A percentile compares a stretch with the other conserved stretches of the same genome.
Conservation (phyloP, 2,329 filamentous ascomycete species). For the Harringtonia aguacate region DNA sequence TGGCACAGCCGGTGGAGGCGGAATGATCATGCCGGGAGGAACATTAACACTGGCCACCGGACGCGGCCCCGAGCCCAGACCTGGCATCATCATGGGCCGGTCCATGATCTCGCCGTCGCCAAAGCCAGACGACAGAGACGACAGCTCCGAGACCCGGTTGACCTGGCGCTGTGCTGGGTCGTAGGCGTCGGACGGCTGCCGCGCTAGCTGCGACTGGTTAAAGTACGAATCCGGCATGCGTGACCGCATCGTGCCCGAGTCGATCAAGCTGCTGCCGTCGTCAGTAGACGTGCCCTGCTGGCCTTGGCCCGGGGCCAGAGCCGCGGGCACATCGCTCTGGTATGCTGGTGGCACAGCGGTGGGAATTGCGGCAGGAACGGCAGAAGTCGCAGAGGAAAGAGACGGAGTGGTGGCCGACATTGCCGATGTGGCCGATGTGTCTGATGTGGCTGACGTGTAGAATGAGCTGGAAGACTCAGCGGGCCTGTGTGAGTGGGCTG, state of each 20-base stretch:
- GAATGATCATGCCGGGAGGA: background rate
- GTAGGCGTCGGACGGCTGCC: slow-evolving; percentile 24
- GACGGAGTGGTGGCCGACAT: no score
- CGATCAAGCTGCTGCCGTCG: background rate
- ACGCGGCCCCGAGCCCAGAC: no score
- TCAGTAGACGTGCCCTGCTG: background rate
- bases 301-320: background rate
- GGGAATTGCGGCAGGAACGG: background rate
- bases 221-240: slow-evolving; percentile 26
- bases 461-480: no score
- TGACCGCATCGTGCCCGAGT: slow-evolving; percentile 20
- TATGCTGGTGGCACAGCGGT: no score
- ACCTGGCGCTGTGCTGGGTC: slow-evolving; percentile 22
- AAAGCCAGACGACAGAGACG: slow-evolving; percentile 54
- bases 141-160: slow-evolving; percentile 38
- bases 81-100: slow-evolving; percentile 20
- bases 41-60: no score
- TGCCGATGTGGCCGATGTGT: background rate
- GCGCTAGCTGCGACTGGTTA: slow-evolving; percentile 26
- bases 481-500: no score
- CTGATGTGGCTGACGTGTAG: background rate
- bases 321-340: no score
- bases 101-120: slow-evolving; percentile 45
- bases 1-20: background rate
- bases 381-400: background rate